Evolutionary conservation across 352 stramenopile species (phyloP), one percentile per base, ranked within the genome.

Genomic region (Globisporangium canariense): DNA sequence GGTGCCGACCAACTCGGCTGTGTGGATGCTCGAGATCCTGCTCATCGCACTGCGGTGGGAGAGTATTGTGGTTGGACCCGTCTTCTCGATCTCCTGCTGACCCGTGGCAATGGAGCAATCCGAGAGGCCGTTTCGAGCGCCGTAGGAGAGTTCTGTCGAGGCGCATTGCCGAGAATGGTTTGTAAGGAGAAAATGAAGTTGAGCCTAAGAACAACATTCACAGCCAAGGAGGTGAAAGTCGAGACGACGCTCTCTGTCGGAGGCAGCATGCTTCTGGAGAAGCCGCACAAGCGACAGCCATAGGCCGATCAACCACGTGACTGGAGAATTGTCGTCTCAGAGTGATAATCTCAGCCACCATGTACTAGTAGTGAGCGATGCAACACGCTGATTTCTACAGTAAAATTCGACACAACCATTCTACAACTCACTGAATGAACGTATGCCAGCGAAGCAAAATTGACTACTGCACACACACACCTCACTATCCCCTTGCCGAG

Each of bases 11-110:
- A 86, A 71, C 7, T 65, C 68, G 4, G 75, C 71, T 6, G 74
- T 70, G 28, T 88, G 81, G 78, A 82, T 90, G 74, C 70, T 90
- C 30, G 78, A 90, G 60, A 75, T 86, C 22, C 67, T 88, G 55
- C 66, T 85, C 25, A 67, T 90, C 13, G 78, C 71, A 13, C 64
- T 88, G 47, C 75, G 76, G 2, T 90, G 77, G 76, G 78, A 90
- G 53, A 70, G 71, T 36, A 75, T 72, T 38, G 71, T 90, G 30
- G 55, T 88, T 9, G 77, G 75, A 2, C 75, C 77, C 10, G 63
- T 76, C 10, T 78, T 87, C 50, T 46, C 66, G 18, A 57, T 57
- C 30, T 28, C 25, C 25, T 57, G 28, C 30, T 57, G 51, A 57
- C 3, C 7, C 28, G 9, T 46, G 40, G 40, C 13, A 11, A 41